These are phyloP conservation scores for Camillea tinctor DNA, from an alignment of 2,329 filamentous ascomycete species.

Conservation along the genomic window DNA sequence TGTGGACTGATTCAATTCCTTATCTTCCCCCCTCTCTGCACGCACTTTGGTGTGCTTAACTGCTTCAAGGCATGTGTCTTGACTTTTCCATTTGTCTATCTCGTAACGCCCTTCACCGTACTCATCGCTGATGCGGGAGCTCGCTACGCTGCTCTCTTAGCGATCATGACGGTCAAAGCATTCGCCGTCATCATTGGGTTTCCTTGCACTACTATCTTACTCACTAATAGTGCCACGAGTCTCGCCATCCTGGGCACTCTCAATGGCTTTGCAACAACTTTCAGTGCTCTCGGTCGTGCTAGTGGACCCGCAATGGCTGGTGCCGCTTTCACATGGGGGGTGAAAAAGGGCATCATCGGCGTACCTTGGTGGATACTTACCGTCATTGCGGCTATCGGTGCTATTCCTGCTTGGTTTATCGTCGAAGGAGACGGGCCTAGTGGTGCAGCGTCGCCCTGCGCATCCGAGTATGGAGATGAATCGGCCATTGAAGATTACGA, in stretches of 20 bases:
- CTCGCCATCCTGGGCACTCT: slow-evolving; percentile 79
- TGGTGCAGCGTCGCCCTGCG: slow-evolving; percentile 22
- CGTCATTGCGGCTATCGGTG: slow-evolving; percentile 60
- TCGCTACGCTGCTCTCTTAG: slow-evolving; percentile 63
- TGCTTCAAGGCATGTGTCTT: slow-evolving; percentile 69
- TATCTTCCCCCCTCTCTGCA: slow-evolving; percentile 74
- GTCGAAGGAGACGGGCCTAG: slow-evolving; percentile 70
- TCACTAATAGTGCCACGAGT: slow-evolving; percentile 81
- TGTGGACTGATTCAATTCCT: slow-evolving; percentile 85
- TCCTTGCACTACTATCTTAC: slow-evolving; percentile 82
- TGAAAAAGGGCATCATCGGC: slow-evolving; percentile 72
- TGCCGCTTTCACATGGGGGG: slow-evolving; percentile 70
- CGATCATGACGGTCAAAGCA: slow-evolving; percentile 71
- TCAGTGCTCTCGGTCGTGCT: slow-evolving; percentile 77
- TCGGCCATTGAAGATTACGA: slow-evolving; percentile 35
- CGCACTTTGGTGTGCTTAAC: slow-evolving; percentile 68
- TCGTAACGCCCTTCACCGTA: slow-evolving; percentile 78
- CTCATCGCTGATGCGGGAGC: slow-evolving; percentile 49
- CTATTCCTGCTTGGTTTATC: slow-evolving; percentile 71
- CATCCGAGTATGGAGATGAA: slow-evolving; percentile 32
- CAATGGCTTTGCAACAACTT: slow-evolving; percentile 85
- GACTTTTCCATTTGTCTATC: slow-evolving; percentile 71
- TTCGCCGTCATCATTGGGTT: slow-evolving; percentile 80
- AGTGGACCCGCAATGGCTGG: slow-evolving; percentile 75
- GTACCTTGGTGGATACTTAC: slow-evolving; percentile 80